Evolutionary conservation across 768 basidiomycete genomes (phyloP).

Genomic region (Trametes punicea): DNA sequence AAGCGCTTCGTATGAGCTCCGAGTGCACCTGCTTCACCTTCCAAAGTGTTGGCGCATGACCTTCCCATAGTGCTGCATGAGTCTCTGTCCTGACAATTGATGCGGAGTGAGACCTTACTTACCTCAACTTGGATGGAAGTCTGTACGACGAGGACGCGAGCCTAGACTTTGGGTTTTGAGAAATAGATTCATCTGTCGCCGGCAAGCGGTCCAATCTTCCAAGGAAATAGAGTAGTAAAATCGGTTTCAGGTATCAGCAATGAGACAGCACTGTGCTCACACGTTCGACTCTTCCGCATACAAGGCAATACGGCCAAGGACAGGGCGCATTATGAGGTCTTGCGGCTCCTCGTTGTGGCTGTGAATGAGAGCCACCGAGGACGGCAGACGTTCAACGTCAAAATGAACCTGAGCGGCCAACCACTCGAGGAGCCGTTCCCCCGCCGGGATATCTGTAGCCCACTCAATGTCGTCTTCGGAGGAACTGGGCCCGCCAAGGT

Average conservation of each 20-base stretch:
- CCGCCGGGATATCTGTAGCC: conserved; percentile 33
- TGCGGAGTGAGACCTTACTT: too few relatives aligned
- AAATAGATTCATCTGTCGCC: too few relatives aligned
- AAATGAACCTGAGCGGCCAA: conserved; percentile 27
- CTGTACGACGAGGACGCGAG: neutral
- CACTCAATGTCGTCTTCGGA: conserved; percentile 32
- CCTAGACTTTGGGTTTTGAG: too few relatives aligned
- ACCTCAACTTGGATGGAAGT: conserved; percentile 5
- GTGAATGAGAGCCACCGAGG: neutral
- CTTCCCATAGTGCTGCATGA: too few relatives aligned
- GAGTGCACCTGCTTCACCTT: conserved; percentile 29
- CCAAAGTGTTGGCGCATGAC: conserved; percentile 24
- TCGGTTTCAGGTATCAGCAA: too few relatives aligned
- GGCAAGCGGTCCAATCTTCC: too few relatives aligned
- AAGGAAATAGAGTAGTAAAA: too few relatives aligned
- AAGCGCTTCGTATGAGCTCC: conserved; percentile 29
- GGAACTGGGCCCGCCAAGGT: conserved; percentile 33
- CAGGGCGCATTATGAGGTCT: neutral
- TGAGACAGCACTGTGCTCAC: too few relatives aligned
- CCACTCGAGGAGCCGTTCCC: conserved; percentile 33
- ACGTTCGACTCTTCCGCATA: conserved; percentile 32
- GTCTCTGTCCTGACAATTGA: too few relatives aligned
- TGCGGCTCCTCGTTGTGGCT: neutral
- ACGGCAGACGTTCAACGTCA: neutral
- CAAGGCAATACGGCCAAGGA: conserved; percentile 31